Conservation (phyloP, 148 eudicot genomes). For the Fallopia convolvulus region DNA sequence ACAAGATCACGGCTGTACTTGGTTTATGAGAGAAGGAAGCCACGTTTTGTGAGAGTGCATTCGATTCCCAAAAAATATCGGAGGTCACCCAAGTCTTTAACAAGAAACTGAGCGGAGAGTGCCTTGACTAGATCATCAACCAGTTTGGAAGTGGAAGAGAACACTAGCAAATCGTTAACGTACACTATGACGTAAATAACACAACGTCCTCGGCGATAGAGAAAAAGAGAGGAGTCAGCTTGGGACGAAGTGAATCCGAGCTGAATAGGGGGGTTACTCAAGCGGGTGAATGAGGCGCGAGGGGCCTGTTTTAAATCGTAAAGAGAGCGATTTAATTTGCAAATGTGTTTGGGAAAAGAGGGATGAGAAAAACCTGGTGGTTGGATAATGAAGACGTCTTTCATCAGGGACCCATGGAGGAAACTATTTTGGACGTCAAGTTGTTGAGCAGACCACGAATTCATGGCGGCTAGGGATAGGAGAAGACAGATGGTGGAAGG, state of each 20-base stretch:
- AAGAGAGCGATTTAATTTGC: neutral
- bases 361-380: neutral
- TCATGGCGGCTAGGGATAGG: neutral
- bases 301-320: slow-evolving; percentile 10
- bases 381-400: neutral
- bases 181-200: neutral
- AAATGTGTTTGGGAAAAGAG: neutral
- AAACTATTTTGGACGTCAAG: neutral
- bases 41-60: too few species aligned
- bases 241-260: neutral
- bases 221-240: neutral
- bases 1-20: too few species aligned
- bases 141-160: too few species aligned
- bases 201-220: neutral
- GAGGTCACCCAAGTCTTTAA: too few species aligned
- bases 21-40: too few species aligned
- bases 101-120: too few species aligned
- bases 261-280: neutral
- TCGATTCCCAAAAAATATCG: too few species aligned
- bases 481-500: neutral
- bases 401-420: neutral
- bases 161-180: neutral
- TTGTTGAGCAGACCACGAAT: neutral
- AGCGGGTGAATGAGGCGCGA: neutral
- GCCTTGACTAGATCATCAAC: too few species aligned